These are phyloP conservation scores for Letharia columbiana DNA, from an alignment of 495 filamentous ascomycete genomes.

Conservation along the genomic window DNA sequence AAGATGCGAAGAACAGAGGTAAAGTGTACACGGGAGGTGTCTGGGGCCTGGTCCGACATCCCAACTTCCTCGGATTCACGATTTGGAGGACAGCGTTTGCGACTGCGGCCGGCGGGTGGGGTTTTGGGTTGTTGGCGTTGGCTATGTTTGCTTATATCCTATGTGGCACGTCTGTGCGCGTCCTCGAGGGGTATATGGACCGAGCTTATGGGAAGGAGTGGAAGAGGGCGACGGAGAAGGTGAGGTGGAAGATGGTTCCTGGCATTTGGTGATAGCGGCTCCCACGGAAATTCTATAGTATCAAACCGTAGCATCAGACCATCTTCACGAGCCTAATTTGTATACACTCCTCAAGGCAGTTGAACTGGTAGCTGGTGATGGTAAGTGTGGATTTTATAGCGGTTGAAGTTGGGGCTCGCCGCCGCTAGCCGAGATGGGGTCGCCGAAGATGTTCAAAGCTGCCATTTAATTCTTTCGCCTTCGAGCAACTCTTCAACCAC, in stretches of 20 bases:
- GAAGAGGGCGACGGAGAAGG: slow-evolving; percentile 12
- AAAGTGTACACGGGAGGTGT: slow-evolving; percentile 10
- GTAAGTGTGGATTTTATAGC: neutral
- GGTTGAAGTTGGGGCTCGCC: neutral
- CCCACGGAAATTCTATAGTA: neutral
- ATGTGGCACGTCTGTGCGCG: slow-evolving; percentile 6
- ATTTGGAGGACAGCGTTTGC: slow-evolving; percentile 14
- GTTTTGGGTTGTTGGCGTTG: slow-evolving; percentile 4
- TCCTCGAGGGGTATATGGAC: slow-evolving; percentile 2
- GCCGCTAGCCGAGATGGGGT: slow-evolving; percentile 4
- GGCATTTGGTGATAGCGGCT: neutral
- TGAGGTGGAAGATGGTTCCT: slow-evolving; percentile 11
- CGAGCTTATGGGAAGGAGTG: slow-evolving; percentile 2
- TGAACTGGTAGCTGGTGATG: neutral
- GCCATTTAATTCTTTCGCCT: neutral
- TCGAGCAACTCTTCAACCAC: neutral
- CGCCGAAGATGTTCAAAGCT: neutral
- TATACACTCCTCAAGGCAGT: neutral
- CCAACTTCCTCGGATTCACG: slow-evolving; percentile 11
- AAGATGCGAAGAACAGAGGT: slow-evolving; percentile 2
- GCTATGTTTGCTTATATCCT: slow-evolving; percentile 6
- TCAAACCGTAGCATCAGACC: neutral
- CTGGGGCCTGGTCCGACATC: slow-evolving; percentile 10
- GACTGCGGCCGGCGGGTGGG: slow-evolving; percentile 8
- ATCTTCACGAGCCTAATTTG: neutral